phyloP scores from a whole-genome alignment of 768 basidiomycete genomes.

The Porphyrellus cyaneotinctus region DNA sequence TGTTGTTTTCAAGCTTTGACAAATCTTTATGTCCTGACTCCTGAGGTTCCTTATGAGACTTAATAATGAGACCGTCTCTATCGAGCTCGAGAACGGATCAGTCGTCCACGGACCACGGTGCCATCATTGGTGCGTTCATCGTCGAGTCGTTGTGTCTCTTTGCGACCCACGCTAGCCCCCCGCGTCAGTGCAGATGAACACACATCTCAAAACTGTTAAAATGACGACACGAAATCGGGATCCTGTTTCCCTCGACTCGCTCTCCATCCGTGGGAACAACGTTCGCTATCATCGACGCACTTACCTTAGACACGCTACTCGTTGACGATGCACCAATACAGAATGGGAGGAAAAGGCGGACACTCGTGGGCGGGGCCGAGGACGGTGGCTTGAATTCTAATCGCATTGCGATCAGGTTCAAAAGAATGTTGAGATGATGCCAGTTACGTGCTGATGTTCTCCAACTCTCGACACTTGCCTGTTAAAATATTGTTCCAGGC shows the following conservation, averaged over 20 bases:
- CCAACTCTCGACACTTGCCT: too few relatives aligned
- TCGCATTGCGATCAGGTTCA: too few relatives aligned
- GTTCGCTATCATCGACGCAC: slow-evolving; percentile 96
- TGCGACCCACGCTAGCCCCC: too few relatives aligned
- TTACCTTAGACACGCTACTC: slow-evolving; percentile 93
- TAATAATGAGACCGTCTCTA: slow-evolving; percentile 97
- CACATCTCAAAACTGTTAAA: slow-evolving; percentile 95
- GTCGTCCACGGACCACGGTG: slow-evolving; percentile 92
- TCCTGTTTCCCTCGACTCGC: slow-evolving; percentile 77
- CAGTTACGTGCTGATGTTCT: too few relatives aligned
- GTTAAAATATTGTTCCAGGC: too few relatives aligned
- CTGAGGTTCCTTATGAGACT: slow-evolving; percentile 97
- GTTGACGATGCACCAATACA: slow-evolving; percentile 98
- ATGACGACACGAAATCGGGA: slow-evolving; percentile 92
- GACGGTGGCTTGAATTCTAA: slow-evolving; percentile 42
- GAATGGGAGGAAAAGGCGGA: slow-evolving; percentile 90
- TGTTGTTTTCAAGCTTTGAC: slow-evolving; percentile 5
- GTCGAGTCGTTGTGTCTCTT: too few relatives aligned
- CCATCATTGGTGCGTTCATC: slow-evolving; percentile 83
- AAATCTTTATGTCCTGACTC: too few relatives aligned
- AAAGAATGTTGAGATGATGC: too few relatives aligned
- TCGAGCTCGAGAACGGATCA: slow-evolving; percentile 97
- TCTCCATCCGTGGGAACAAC: slow-evolving; percentile 96
- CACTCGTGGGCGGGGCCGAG: slow-evolving; percentile 58
- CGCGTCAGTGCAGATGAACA: slow-evolving; percentile 99